These are phyloP conservation scores for Chrysochromulina tobinii DNA, from an alignment of 78 protist genomes.

Conservation along the genomic window DNA sequence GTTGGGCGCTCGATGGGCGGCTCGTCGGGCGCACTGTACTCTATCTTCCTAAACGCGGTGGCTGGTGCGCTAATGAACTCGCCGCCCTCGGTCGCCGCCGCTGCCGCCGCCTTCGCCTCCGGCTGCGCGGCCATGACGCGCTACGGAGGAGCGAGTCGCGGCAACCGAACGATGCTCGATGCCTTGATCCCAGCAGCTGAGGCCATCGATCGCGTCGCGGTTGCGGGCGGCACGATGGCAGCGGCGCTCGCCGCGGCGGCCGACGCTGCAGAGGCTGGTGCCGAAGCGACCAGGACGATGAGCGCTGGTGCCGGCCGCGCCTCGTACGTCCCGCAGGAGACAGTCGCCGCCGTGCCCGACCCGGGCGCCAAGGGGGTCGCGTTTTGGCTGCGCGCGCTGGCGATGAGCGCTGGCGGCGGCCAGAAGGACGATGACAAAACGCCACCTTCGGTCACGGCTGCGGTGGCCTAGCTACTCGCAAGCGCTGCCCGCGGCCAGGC, in stretches of 20 bases:
- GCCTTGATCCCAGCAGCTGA: slow-evolving; percentile 56
- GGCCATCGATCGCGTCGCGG: background rate
- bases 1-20: background rate
- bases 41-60: background rate
- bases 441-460: too few species aligned
- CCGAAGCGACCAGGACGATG: slow-evolving; percentile 40
- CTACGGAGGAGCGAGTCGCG: background rate
- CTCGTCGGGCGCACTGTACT: background rate
- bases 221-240: background rate
- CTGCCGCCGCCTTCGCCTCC: background rate
- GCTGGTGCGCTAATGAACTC: background rate
- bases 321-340: background rate
- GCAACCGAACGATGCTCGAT: slow-evolving; percentile 34
- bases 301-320: background rate
- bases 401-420: too few species aligned
- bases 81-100: background rate
- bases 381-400: background rate
- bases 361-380: slow-evolving; percentile 1
- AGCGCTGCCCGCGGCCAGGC: too few species aligned
- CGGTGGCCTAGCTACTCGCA: too few species aligned
- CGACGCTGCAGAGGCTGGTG: slow-evolving; percentile 35
- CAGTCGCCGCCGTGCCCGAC: background rate
- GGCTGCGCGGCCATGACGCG: background rate
- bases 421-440: too few species aligned
- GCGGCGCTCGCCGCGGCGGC: background rate